Evolutionary conservation across 2,329 filamentous ascomycete species (phyloP), one percentile per base, ranked within the genome.

Genomic region (Sarocladium kiliense): DNA sequence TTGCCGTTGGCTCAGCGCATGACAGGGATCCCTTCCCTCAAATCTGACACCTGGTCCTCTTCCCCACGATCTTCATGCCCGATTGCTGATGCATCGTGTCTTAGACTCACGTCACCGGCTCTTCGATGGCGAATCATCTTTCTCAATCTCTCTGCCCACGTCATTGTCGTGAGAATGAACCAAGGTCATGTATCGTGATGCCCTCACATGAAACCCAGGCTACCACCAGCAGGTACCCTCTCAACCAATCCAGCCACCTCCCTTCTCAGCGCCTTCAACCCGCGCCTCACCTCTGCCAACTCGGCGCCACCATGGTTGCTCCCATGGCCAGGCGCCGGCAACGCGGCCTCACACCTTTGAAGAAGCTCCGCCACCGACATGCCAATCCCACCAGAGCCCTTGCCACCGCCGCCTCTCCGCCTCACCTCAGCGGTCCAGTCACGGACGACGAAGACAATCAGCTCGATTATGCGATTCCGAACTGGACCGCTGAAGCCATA

Each of bases 401-500:
- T 73, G 53, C 66, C 65, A 44, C 72, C 75, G 16, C 47, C 47
- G 32, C 50, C 76, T 16, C 74, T 72, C 47, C 78, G 68, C 60
- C 78, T 75, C 5, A 77, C 69, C 56, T 80, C 77, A 23, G 73
- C 71, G 14, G 75, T 71, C 78, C 78, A 81, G 55, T 71, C 69
- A 54, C 74, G 73, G 11, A 81, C 73, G 1, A 74, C 74, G 53
- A 72, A 74, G 36, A 74, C 69, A 60, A 84, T 79, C 68, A 81
- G 79, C 65, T 82, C 79, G 39, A 82, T 76, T 21, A 85, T 72
- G 19, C 75, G 70, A 56, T 72, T 76, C 53, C 80, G 73, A 32
- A 67, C 66, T 26, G 73, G 69, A 37, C 78, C 79, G 26, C 76
- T 80, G 66, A 84, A 84, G 0, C 81, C 81, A 42, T 80, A 75